phyloP scores from a whole-genome alignment of 129 eudicot species.

The Pulicaria dysenterica region DNA sequence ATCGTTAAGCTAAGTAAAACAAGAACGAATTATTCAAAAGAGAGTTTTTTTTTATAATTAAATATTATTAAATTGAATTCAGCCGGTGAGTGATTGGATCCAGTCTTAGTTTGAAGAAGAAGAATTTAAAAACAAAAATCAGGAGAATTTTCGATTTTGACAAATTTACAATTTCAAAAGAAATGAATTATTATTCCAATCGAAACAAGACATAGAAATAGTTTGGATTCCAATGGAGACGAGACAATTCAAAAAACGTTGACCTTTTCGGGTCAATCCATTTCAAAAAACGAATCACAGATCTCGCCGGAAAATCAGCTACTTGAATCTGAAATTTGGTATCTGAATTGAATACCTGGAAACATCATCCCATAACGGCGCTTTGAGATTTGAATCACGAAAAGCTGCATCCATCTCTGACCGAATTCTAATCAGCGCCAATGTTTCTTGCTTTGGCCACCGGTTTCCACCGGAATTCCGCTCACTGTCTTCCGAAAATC shows the following conservation, averaged over 20 bases:
- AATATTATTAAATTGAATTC: background rate
- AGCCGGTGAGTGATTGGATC: slow-evolving; percentile 17
- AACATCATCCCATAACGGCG: slow-evolving; percentile 56
- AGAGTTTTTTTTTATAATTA: background rate
- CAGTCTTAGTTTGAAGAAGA: slow-evolving; percentile 16
- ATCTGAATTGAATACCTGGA: slow-evolving; percentile 40
- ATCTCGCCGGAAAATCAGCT: slow-evolving; percentile 36
- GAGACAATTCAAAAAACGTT: slow-evolving; percentile 22
- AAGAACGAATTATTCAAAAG: slow-evolving; percentile 11
- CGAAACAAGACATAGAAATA: background rate
- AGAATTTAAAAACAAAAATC: background rate
- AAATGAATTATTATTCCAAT: background rate
- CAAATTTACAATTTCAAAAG: background rate
- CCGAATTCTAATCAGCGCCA: slow-evolving; percentile 54
- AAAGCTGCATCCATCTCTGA: slow-evolving; percentile 54
- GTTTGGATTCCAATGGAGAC: slow-evolving; percentile 12
- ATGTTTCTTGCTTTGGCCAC: slow-evolving; percentile 60
- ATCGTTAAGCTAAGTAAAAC: slow-evolving; percentile 26
- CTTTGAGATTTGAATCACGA: slow-evolving; percentile 58
- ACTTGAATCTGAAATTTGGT: background rate
- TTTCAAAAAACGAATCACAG: slow-evolving; percentile 20
- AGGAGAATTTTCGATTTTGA: background rate
- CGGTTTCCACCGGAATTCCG: slow-evolving; percentile 52
- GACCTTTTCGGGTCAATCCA: slow-evolving; percentile 28
- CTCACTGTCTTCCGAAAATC: slow-evolving; percentile 34